Evolutionary conservation across 306 rosid species (phyloP).

Genomic region (Crotalaria pallida): DNA sequence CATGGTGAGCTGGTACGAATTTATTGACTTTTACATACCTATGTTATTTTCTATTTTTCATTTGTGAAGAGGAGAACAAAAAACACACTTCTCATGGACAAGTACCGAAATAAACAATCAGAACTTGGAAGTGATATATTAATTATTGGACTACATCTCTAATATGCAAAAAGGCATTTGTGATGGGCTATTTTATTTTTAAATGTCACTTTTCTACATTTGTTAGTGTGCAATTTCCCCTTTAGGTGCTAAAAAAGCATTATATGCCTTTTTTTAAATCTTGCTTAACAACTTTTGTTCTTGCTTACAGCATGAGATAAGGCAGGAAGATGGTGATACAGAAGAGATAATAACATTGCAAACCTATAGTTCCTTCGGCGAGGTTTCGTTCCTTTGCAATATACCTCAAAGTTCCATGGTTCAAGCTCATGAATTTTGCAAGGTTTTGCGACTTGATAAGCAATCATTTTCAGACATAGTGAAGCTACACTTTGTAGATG

Average conservation of each 20-base stretch:
- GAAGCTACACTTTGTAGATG: slow-evolving; percentile 47
- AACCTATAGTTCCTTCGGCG: slow-evolving; percentile 41
- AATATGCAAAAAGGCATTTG: background rate
- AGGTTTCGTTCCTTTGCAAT: slow-evolving; percentile 62
- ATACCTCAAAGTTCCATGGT: slow-evolving; percentile 44
- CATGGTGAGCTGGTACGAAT: slow-evolving; percentile 57
- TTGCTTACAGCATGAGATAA: slow-evolving; percentile 36
- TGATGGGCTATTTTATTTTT: background rate
- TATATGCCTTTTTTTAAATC: background rate
- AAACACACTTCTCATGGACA: background rate
- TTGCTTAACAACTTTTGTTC: background rate
- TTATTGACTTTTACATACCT: background rate
- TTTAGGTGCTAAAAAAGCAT: background rate
- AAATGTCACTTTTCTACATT: background rate
- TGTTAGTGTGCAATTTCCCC: background rate
- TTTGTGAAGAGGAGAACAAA: background rate
- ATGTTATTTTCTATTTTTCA: background rate
- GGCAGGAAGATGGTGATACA: slow-evolving; percentile 32
- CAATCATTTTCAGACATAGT: slow-evolving; percentile 46
- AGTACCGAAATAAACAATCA: background rate
- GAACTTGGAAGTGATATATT: background rate
- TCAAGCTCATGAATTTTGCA: slow-evolving; percentile 39
- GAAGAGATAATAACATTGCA: slow-evolving; percentile 29
- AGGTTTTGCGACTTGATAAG: slow-evolving; percentile 59
- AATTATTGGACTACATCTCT: background rate